These are phyloP conservation scores for Leccinum truebloodii DNA, from an alignment of 768 basidiomycete species.

Conservation along the genomic window DNA sequence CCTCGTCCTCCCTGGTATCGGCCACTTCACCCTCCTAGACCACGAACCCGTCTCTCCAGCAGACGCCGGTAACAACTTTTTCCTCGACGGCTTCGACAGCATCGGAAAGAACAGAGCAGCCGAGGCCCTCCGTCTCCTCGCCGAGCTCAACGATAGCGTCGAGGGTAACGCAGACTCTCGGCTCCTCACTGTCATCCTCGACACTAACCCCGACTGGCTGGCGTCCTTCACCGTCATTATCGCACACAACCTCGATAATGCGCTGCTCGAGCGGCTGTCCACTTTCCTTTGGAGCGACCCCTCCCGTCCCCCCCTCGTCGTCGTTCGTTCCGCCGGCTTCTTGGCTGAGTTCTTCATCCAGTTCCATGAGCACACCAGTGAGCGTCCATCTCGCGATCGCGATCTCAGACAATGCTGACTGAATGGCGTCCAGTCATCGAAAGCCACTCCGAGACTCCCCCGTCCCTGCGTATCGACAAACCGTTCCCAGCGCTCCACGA, in stretches of 20 bases:
- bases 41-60: slow-evolving; percentile 55
- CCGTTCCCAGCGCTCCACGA: slow-evolving; percentile 83
- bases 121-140: slow-evolving; percentile 74
- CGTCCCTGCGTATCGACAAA: slow-evolving; percentile 81
- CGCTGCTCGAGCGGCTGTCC: slow-evolving; percentile 58
- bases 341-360: slow-evolving; percentile 88
- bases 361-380: slow-evolving; percentile 84
- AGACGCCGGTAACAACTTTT: slow-evolving; percentile 97
- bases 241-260: slow-evolving; percentile 72
- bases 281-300: slow-evolving; percentile 65
- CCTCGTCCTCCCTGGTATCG: slow-evolving; percentile 93
- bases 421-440: slow-evolving; percentile 66
- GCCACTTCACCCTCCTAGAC: slow-evolving; percentile 94
- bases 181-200: slow-evolving; percentile 59
- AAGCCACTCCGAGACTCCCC: slow-evolving; percentile 75
- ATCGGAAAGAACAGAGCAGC: slow-evolving; percentile 78
- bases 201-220: slow-evolving; percentile 52
- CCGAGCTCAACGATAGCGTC: slow-evolving; percentile 89
- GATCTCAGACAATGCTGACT: background rate
- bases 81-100: slow-evolving; percentile 58
- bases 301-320: slow-evolving; percentile 66
- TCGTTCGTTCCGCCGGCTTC: slow-evolving; percentile 86
- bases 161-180: slow-evolving; percentile 63
- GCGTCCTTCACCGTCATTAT: slow-evolving; percentile 77
- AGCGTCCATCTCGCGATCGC: slow-evolving; percentile 28